Base-by-base conservation (phyloP, 306 rosid species). In the Citrullus amarus region DNA sequence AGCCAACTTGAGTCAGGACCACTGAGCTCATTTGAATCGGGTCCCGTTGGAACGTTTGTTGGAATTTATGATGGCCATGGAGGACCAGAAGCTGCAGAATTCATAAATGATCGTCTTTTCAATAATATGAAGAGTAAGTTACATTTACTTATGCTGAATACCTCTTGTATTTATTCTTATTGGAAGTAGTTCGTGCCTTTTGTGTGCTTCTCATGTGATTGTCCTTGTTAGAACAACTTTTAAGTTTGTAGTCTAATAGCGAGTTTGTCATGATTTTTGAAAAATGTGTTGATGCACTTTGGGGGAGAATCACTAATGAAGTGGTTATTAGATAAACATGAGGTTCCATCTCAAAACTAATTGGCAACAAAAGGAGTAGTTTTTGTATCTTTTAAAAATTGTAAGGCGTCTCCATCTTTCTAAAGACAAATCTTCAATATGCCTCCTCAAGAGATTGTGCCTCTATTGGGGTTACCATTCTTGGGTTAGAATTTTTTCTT, bases 41-140 rank as follows among this genome's bases (percentile, higher is more conserved):
- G 88, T 78, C 87, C 91, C 75, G 82, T 53, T 43, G 99, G 93
- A 61, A 96, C 99, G 78, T 92, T 91, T 81, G 96, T 92, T 58
- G 99, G 99, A 61, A 76, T 96, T 39, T 92, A 96, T 75, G 99
- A 96, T 80, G 99, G 99, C 3, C 99, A 96, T 79, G 99, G 97
- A 60, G 99, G 98, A 81, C 96, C 99, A 25, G 99, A 92, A 80
- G 84, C 96, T 79, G 77, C 99, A 17, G 91, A 91, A 41, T 96
- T 96, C 74, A 81, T 96, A 34, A 91, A 90, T 66, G 91, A 89
- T 8, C 88, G 36, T 54, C 85, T 96, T 20, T 96, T 88, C 81
- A 86, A 85, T 25, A 83, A 96, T 85, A 71, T 96, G 76, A 86
- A 81, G 86, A 91, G 97, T 95, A 86, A 25, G 93, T 85, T 77